Conservation (phyloP, 768 basidiomycete species). For the Agrocybe pediades region DNA sequence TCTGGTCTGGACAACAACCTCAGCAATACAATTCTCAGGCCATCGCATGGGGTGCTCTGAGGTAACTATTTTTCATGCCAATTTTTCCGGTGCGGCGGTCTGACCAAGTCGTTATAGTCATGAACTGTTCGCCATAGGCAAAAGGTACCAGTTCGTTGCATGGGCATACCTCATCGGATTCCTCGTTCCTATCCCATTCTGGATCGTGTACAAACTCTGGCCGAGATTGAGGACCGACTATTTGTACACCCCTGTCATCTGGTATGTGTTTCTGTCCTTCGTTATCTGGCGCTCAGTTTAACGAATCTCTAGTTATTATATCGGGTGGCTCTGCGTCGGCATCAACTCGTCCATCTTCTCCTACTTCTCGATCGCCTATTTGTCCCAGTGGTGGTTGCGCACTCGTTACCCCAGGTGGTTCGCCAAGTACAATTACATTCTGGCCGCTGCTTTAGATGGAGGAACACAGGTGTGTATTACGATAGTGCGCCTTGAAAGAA, state of each 20-base stretch:
- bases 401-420: constrained; percentile 50
- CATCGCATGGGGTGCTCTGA: constrained; percentile 52
- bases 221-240: constrained; percentile 48
- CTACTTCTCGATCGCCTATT: constrained; percentile 43
- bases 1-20: constrained; percentile 50
- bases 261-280: constrained; percentile 24
- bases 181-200: constrained; percentile 54
- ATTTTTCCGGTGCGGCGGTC: neutral
- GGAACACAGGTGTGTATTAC: constrained; percentile 32
- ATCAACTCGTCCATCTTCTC: constrained; percentile 46
- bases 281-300: neutral
- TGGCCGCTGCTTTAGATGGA: constrained; percentile 39
- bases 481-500: too few species aligned
- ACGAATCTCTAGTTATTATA: constrained; percentile 37
- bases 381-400: constrained; percentile 50
- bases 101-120: constrained; percentile 26
- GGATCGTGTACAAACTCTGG: constrained; percentile 44
- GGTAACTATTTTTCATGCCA: constrained; percentile 20
- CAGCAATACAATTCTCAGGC: constrained; percentile 55
- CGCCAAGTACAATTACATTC: constrained; percentile 42
- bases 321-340: constrained; percentile 51
- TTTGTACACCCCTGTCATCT: constrained; percentile 48
- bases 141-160: constrained; percentile 51
- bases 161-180: constrained; percentile 50
- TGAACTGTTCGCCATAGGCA: constrained; percentile 42